Evolutionary conservation across 1,284 basidiomycete species (phyloP).

Genomic region (Austroboletus novae-zelandiae): DNA sequence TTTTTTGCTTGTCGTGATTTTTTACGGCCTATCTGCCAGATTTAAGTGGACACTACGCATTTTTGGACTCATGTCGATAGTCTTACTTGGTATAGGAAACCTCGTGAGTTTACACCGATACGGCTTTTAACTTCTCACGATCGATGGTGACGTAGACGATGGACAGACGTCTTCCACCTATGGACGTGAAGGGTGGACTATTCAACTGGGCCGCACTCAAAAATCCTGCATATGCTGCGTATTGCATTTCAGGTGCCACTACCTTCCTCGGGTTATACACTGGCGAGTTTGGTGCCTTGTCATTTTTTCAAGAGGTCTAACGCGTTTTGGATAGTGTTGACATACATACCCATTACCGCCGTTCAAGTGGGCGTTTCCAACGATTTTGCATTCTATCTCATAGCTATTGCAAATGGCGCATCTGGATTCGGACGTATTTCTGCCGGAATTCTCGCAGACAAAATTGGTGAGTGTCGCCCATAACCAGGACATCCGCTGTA

Average conservation of each 20-base stretch:
- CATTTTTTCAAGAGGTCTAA: conserved; percentile 8
- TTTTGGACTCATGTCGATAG: conserved; percentile 42
- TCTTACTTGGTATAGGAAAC: conserved; percentile 38
- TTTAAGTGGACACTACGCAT: conserved; percentile 49
- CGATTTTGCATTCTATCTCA: conserved; percentile 43
- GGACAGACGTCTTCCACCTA: conserved; percentile 41
- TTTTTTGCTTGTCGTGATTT: neutral
- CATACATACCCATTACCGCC: conserved; percentile 47
- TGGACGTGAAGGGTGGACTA: conserved; percentile 39
- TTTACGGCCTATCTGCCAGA: conserved; percentile 6
- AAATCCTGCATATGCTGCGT: conserved; percentile 39
- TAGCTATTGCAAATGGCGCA: conserved; percentile 49
- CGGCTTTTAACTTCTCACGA: neutral
- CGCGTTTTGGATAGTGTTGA: conserved; percentile 37
- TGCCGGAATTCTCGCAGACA: conserved; percentile 41
- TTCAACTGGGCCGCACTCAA: conserved; percentile 43
- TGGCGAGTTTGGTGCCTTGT: conserved; percentile 31
- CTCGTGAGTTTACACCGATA: conserved; percentile 20
- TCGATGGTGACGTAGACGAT: conserved; percentile 25
- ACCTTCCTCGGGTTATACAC: conserved; percentile 63
- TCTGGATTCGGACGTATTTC: conserved; percentile 43
- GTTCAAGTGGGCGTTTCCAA: conserved; percentile 34
- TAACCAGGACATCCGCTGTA: too few relatives aligned
- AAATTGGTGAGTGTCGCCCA: conserved; percentile 31
- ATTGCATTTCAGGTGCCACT: conserved; percentile 41